A percentile compares a stretch with the other conserved stretches of the same genome.
Conservation (phyloP, 1,139 yeast genomes). For the Kazachstania sp. region DNA sequence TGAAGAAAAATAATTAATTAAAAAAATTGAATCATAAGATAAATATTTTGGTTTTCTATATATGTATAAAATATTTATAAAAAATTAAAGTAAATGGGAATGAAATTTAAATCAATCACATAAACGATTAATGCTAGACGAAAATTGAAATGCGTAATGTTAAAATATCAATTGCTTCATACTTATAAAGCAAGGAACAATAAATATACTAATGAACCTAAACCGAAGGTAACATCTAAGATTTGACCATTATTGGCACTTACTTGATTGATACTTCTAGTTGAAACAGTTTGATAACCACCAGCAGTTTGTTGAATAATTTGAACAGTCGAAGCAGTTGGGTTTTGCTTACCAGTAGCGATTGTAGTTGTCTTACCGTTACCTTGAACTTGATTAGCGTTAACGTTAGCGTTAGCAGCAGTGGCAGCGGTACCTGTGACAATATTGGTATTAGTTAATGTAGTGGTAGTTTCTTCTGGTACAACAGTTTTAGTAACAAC, state of each 20-base stretch:
- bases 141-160: not conserved
- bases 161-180: not conserved
- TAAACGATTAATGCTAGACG: not conserved
- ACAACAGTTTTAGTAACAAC: not conserved
- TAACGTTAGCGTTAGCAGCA: not conserved
- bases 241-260: slow-evolving; percentile 1
- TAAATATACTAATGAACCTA: not conserved
- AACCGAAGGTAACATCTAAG: not conserved
- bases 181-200: not conserved
- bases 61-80: not conserved
- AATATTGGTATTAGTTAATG: not conserved
- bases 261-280: not conserved
- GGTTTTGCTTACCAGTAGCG: not conserved
- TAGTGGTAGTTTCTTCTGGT: slow-evolving; percentile 1
- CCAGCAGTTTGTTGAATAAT: not conserved
- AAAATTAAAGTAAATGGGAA: not conserved
- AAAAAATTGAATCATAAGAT: no score
- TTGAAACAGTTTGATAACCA: not conserved
- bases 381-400: not conserved
- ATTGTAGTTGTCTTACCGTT: not conserved
- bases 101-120: no score
- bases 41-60: not conserved
- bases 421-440: no score
- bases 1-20: no score
- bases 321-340: not conserved